Conservation (phyloP, 1,284 basidiomycete species). For the Cystobasidium slooffiae region DNA sequence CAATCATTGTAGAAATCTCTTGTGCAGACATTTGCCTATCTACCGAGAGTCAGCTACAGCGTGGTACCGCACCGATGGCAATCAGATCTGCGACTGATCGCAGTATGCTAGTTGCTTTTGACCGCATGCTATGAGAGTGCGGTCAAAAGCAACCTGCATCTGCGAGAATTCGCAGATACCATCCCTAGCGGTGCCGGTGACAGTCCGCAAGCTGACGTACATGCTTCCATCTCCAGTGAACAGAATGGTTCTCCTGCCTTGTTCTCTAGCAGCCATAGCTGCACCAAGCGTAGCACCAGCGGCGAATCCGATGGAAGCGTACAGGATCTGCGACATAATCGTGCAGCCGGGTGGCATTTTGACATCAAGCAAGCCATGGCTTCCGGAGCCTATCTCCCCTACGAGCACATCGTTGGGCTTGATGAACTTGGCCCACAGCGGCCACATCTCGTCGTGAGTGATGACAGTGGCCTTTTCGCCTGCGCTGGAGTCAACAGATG, state of each 20-base stretch:
- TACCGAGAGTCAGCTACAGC: constrained; percentile 58
- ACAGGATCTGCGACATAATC: constrained; percentile 75
- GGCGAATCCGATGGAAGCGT: constrained; percentile 88
- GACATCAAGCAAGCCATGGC: constrained; percentile 78
- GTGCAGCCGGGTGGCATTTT: constrained; percentile 71
- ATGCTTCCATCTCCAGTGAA: constrained; percentile 77
- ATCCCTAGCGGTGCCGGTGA: too few relatives aligned
- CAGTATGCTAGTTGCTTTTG: too few relatives aligned
- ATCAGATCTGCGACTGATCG: neutral
- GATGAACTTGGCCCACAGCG: constrained; percentile 78
- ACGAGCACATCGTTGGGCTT: constrained; percentile 71
- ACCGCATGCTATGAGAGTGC: too few relatives aligned
- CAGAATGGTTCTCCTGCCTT: constrained; percentile 38
- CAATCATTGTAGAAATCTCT: constrained; percentile 75
- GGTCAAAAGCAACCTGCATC: too few relatives aligned
- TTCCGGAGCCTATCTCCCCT: constrained; percentile 55
- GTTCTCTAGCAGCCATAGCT: constrained; percentile 68
- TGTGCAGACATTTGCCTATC: constrained; percentile 59
- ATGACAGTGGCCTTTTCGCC: constrained; percentile 60
- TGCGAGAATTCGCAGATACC: too few relatives aligned
- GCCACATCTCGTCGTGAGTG: constrained; percentile 79
- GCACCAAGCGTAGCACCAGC: constrained; percentile 72
- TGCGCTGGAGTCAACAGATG: constrained; percentile 30
- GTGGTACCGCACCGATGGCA: neutral
- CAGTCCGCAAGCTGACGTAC: too few relatives aligned